Evolutionary conservation across 805 yeast species (phyloP).

Genomic region (Dipodascopsis tothii): DNA sequence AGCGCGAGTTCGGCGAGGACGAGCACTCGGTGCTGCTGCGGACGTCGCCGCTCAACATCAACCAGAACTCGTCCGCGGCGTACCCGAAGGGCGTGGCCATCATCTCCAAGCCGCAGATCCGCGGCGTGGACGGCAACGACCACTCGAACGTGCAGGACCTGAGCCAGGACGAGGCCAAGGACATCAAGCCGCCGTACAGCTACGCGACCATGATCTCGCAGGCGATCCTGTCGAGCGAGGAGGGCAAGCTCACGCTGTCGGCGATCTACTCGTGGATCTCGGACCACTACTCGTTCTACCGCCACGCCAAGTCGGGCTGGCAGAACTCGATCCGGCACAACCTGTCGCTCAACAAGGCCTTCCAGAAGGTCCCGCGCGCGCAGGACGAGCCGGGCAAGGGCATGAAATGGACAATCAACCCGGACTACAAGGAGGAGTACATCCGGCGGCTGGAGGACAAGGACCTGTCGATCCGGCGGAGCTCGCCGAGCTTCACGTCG

Average conservation of each 20-base stretch:
- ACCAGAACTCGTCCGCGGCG: slow-evolving; percentile 18
- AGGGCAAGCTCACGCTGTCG: slow-evolving; percentile 79
- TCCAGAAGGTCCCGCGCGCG: slow-evolving; percentile 91
- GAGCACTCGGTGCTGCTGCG: neutral
- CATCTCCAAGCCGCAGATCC: slow-evolving; percentile 37
- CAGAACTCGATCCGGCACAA: slow-evolving; percentile 96
- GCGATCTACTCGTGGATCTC: slow-evolving; percentile 92
- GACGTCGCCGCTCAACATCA: neutral
- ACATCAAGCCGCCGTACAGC: slow-evolving; percentile 92
- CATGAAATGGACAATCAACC: slow-evolving; percentile 97
- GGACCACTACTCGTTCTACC: slow-evolving; percentile 79
- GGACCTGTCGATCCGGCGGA: slow-evolving; percentile 24
- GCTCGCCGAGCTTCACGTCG: slow-evolving; percentile 14
- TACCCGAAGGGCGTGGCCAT: slow-evolving; percentile 40
- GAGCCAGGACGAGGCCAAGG: slow-evolving; percentile 83
- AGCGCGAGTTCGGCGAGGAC: neutral
- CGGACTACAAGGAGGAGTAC: slow-evolving; percentile 75
- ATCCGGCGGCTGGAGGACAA: slow-evolving; percentile 73
- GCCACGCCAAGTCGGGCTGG: slow-evolving; percentile 93
- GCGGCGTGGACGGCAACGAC: slow-evolving; percentile 29
- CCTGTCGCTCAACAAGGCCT: slow-evolving; percentile 88
- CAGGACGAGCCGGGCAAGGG: slow-evolving; percentile 98
- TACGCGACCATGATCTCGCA: slow-evolving; percentile 98
- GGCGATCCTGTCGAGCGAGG: slow-evolving; percentile 80
- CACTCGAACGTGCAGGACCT: slow-evolving; percentile 37